Percentiles rank a stretch among this genome's conserved stretches.
Evolutionary conservation across 805 yeast genomes (phyloP).

Genomic region (Myxozyma vanderwaltii): DNA sequence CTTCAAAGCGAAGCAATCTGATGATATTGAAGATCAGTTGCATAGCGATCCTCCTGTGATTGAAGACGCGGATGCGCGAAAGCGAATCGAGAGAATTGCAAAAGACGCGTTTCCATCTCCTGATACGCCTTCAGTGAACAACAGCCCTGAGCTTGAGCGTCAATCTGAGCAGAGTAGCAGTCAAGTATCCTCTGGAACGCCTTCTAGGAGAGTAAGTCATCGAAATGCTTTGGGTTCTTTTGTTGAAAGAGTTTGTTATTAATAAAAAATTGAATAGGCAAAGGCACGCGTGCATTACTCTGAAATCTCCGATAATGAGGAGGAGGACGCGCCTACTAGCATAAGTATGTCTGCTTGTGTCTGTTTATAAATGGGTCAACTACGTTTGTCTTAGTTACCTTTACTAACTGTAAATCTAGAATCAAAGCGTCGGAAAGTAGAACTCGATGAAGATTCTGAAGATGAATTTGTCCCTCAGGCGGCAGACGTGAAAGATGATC

Average conservation of each 20-base stretch:
- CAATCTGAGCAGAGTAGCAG: slow-evolving; percentile 9
- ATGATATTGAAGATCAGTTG: slow-evolving; percentile 10
- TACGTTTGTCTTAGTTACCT: background rate
- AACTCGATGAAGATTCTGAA: slow-evolving; percentile 35
- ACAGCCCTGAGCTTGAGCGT: background rate
- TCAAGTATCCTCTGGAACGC: slow-evolving; percentile 12
- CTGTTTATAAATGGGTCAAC: background rate
- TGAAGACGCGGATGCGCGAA: background rate
- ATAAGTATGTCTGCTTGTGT: background rate
- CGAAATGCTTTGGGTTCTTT: background rate
- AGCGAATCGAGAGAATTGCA: background rate
- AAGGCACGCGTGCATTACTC: slow-evolving; percentile 23
- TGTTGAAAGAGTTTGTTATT: background rate
- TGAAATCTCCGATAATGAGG: slow-evolving; percentile 30
- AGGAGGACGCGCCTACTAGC: slow-evolving; percentile 35
- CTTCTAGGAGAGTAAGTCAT: slow-evolving; percentile 20
- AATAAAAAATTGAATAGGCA: background rate
- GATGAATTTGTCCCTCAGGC: slow-evolving; percentile 45
- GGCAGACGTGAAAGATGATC: slow-evolving; percentile 28
- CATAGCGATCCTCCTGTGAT: slow-evolving; percentile 32
- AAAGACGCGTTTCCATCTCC: slow-evolving; percentile 21
- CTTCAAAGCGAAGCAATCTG: background rate
- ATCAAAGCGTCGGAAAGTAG: slow-evolving; percentile 14
- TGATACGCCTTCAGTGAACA: slow-evolving; percentile 11
- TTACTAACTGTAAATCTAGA: slow-evolving; percentile 10